Evolutionary conservation across 164 flowering plant species (phyloP), one percentile per base, ranked within the genome.

Genomic region (Litsea cubeba): DNA sequence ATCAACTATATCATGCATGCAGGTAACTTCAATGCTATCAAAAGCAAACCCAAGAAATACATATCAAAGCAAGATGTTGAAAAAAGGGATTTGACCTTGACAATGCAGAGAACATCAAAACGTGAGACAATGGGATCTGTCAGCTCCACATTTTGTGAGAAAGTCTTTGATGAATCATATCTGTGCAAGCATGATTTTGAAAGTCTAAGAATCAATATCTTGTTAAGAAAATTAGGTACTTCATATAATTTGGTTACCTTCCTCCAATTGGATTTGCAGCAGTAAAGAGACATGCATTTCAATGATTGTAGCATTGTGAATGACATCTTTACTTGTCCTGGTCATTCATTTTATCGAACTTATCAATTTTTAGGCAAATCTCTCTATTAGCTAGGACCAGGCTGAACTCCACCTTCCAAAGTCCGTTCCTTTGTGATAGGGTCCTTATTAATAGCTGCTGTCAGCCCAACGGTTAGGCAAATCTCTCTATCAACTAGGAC

Each of bases 211-310:
- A 74, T 11, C 22, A 54, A 20, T 6, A 30, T 65, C 46, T 5
- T 4, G 18, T 12, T 62, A 62, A 24, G 65, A 62, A 22, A 62
- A 7, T 62, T 58, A 22, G 14, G 12, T 22, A 24, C 26, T 23
- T 2, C 20, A 10, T 12, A 14, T 3, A 7, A 28, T 18, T 35
- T 49, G 8, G n/a, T 15, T 62, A 93, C 97, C 99, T 91, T 88
- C 99, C 98, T 66, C 95, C 98, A 77, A 93, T 62, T 54, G 98
- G 99, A 85, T 95, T 95, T 67, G 99, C 99, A 78, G 99, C 99
- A 78, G 99, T 65, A 15, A 18, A 65, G 40, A 65, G 30, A 65
- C 58, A 51, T 2, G 14, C 14, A 12, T 65, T 12, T 12, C 18
- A 26, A 32, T 26, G 35, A 15, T 28, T 65, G n/a, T 12, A 32